Base-by-base conservation (phyloP, 768 basidiomycete species). In the Lanmaoa pseudosensibilis region DNA sequence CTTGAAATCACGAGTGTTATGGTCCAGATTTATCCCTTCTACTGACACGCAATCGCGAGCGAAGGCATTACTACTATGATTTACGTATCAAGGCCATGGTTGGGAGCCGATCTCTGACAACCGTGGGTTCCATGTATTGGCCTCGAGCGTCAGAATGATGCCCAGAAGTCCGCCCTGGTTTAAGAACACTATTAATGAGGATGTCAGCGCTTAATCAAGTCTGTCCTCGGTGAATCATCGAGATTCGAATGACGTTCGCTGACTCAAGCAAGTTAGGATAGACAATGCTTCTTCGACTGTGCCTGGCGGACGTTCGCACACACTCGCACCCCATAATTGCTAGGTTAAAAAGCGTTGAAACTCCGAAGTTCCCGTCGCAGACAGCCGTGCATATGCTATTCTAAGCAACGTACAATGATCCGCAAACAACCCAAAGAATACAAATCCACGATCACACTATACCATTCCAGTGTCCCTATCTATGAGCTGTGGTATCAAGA, bases 401-500 rank as follows among this genome's bases (percentile, higher is more conserved):
- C 49, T 46, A 49, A 56, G 55, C 47, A 51, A 49, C 49, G 27
- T 57, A 56, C 52, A 41, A 58, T 55, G 50, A 59, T 59, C 66
- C 57, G 55, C 58, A 56, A 41, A 57, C 58, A 50, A 33, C 37
- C 43, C 46, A 55, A 54, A 48, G 61, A 64, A 61, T 70, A 69
- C 69, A 72, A 55, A 59, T 61, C 57, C 39, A 33, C 25, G 64
- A 58, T 45, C 30, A 40, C 53, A 48, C 36, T 54, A 57, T 51
- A 62, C 48, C 41, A 40, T 66, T 61, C 71, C 64, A 56, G 43
- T 32, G 56, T 47, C 56, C 64, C 34, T 41, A 44, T 65, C 63
- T 59, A 62, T 57, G 55, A 49, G 46, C 52, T 40, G 41, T 57
- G 60, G 61, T 69, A 69, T 69, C 70, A 45, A 56, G 34, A 56